phyloP scores from a whole-genome alignment of 2,329 filamentous ascomycete genomes.

The Chrysoporthe cubensis region DNA sequence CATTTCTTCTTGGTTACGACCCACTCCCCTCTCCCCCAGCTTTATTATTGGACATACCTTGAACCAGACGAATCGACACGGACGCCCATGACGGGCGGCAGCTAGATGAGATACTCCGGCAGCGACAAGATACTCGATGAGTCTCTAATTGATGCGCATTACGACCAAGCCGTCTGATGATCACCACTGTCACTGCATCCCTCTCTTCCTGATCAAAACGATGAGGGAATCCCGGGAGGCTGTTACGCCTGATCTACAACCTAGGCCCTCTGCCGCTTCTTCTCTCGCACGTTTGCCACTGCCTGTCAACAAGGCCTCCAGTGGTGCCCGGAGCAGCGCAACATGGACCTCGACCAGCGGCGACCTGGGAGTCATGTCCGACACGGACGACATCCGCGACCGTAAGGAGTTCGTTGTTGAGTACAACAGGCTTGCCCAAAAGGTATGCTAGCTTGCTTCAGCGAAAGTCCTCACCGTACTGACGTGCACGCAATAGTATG shows the following conservation, averaged over 20 bases:
- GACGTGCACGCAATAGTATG: conserved; percentile 50
- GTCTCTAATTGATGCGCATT: conserved; percentile 18
- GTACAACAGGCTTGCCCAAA: conserved; percentile 64
- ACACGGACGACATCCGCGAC: conserved; percentile 54
- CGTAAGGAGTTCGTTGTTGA: conserved; percentile 55
- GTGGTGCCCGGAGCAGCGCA: conserved; percentile 45
- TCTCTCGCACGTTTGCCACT: conserved; percentile 19
- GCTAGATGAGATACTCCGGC: neutral
- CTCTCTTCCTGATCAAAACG: conserved; percentile 6
- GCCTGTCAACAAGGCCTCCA: conserved; percentile 27
- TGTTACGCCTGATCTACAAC: conserved; percentile 27
- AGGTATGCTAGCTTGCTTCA: conserved; percentile 44
- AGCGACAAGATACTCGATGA: neutral
- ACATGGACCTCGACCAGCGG: conserved; percentile 63
- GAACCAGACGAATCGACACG: conserved; percentile 11
- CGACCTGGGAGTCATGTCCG: conserved; percentile 50
- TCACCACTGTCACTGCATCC: conserved; percentile 16
- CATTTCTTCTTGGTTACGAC: conserved; percentile 17
- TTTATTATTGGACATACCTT: conserved; percentile 27
- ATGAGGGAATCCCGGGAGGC: conserved; percentile 22
- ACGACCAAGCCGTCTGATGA: conserved; percentile 9
- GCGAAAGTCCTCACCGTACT: neutral
- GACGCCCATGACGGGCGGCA: conserved; percentile 3
- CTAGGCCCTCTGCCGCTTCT: conserved; percentile 25
- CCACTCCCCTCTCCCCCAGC: conserved; percentile 14